Base-by-base conservation (phyloP, 345 rosid species). In the Pelargonium nanum region DNA sequence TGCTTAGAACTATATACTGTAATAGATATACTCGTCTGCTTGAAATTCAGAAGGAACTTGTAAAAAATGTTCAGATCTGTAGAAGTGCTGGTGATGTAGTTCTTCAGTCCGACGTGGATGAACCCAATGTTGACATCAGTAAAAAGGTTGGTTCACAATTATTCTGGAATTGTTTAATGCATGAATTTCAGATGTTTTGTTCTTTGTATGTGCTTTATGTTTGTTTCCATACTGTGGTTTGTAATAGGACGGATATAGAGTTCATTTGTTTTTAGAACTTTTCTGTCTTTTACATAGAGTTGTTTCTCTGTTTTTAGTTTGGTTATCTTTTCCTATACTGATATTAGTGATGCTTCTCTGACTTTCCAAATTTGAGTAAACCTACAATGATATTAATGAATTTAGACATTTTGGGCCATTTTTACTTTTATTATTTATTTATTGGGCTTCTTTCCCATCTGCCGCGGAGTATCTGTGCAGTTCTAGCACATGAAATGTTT, bases 31-130 rank as follows among this genome's bases (percentile, higher is more conserved):
- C 97, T 54, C 91, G 93, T 26, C 81, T 94, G 66, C 91, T 90
- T 68, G 95, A 88, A 81, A 88, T 90, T 74, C 95, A 90, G 77
- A 94, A 83, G 70, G 97, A 90, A 70, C 75, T 94, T 69, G 73
- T 63, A 63, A 94, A 78, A 79, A 88, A 78, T 75, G 65, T 59
- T 67, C 85, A 86, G 63, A 78, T 90, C 55, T 82, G 66, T 76
- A 86, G 79, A 67, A 78, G 83, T 65, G 72, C 77, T 1, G 81
- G 86, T 62, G 99, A 90, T 65, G 89, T 83, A 64, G 65, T 78
- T 64, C 88, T 94, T 54, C 83, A 76, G 50, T 61, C 93, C 22
- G 75, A 68, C 55, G 68, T 68, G 57, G 83, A 85, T 69, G 87
- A 79, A 69, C 78, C 71, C 61, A 78, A 74, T 67, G 51, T 65